Evolutionary conservation across 495 filamentous ascomycete genomes (phyloP), one percentile per base, ranked within the genome.

Genomic region (Neurospora africana): DNA sequence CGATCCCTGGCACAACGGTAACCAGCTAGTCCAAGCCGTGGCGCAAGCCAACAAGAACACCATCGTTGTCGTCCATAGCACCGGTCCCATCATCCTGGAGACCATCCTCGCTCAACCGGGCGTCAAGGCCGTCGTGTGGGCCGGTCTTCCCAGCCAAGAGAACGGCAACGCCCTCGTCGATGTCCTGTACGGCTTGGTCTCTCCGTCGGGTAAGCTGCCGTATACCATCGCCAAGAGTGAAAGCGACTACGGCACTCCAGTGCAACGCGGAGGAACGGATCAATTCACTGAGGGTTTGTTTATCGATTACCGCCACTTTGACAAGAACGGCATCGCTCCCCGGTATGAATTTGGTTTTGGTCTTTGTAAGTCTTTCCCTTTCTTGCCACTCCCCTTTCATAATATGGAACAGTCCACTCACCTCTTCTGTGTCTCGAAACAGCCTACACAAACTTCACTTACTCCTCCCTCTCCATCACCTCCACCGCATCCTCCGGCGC

Each of bases 31-130:
- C 36, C 84, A 71, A 82, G 87, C 77, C 89, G 95, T 83, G 81
- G 89, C 75, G 70, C 82, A 73, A 81, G 87, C 78, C 65, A 86
- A 85, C 73, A 89, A 90, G 47, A 89, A 87, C 71, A 91, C 91
- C 17, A 86, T 99, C n/a, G 93, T 99, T 0, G 88, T 99, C 8
- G 84, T 97, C n/a, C 95, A 99, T 79, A 88, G 93, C n/a, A 89
- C 94, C 9, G 95, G 95, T 0, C 93, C 95, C 1, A 89, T 97
- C 19, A 86, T 95, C 11, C 79, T 98, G 44, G 95, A 98, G 78
- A 83, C 87, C 23, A 95, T 93, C 87, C 90, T 94, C 70, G 89
- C 92, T 36, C 83, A 91, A 11, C 88, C 91, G 1, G 87, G 86
- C 43, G 89, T 99, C 37, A 90, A 93, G 72, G 95, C 91, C 0